Conservation (phyloP, 306 rosid species). For the Malus asiatica region DNA sequence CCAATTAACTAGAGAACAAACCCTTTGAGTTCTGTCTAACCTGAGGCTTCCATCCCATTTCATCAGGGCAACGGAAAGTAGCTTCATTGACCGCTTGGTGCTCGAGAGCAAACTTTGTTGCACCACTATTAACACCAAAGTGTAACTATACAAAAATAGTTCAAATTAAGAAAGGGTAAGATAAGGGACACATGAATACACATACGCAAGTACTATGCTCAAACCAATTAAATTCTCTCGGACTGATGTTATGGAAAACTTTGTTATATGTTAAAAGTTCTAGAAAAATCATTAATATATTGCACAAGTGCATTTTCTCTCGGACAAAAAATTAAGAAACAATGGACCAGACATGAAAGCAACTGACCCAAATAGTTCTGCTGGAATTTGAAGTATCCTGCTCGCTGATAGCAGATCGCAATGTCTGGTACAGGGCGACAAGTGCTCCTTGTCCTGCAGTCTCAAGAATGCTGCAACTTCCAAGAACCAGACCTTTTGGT, state of each 20-base stretch:
- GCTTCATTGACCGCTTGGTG: constrained; percentile 95
- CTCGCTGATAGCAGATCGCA: constrained; percentile 52
- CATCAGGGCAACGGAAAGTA: constrained; percentile 95
- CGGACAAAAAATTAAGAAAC: neutral
- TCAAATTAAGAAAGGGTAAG: constrained; percentile 4
- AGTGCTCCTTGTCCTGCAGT: constrained; percentile 89
- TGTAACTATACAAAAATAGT: constrained; percentile 50
- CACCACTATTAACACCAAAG: constrained; percentile 95
- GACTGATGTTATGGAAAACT: neutral
- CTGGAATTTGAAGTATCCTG: constrained; percentile 49
- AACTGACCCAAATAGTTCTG: constrained; percentile 68
- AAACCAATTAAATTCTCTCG: neutral
- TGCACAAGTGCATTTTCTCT: neutral
- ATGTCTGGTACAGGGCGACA: constrained; percentile 39
- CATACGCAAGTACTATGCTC: neutral
- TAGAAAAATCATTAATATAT: no score
- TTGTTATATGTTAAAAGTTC: neutral
- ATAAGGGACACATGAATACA: neutral
- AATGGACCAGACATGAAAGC: neutral
- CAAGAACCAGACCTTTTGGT: constrained; percentile 71
- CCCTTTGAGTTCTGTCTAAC: constrained; percentile 23
- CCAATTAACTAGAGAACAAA: neutral
- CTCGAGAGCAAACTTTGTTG: constrained; percentile 84
- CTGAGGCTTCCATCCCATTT: constrained; percentile 98
- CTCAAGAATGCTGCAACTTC: constrained; percentile 82